A percentile compares a stretch with the other conserved stretches of the same genome.
phyloP scores from a whole-genome alignment of 192 early-diverging fungal genomes.

The Rhizophlyctis rosea region DNA sequence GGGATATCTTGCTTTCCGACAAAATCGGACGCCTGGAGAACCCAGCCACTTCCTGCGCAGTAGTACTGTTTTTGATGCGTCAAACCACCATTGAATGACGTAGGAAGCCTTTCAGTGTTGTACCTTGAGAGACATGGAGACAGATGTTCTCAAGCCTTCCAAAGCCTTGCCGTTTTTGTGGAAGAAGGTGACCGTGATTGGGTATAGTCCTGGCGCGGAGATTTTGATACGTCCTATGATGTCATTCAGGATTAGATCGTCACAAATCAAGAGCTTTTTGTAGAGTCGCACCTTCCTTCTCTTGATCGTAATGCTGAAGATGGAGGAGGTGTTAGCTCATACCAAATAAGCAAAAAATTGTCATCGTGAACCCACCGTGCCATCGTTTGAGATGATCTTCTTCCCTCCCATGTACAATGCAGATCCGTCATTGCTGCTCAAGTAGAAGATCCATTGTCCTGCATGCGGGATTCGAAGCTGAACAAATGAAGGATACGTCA shows the following conservation, averaged over 20 bases:
- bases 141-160: slow-evolving; percentile 11
- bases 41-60: slow-evolving; percentile 2
- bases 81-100: no score
- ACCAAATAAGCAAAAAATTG: background rate
- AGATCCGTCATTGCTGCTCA: slow-evolving; percentile 20
- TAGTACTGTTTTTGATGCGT: slow-evolving; percentile 3
- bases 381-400: slow-evolving; percentile 26
- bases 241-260: background rate
- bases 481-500: background rate
- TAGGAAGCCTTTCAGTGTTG: background rate
- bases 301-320: slow-evolving; percentile 15
- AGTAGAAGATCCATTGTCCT: slow-evolving; percentile 28
- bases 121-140: background rate
- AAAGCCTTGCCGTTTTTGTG: slow-evolving; percentile 24
- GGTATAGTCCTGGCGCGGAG: slow-evolving; percentile 17
- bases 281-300: slow-evolving; percentile 19
- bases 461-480: slow-evolving; percentile 23
- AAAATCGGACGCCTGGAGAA: background rate
- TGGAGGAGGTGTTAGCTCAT: background rate
- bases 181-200: slow-evolving; percentile 19
- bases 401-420: slow-evolving; percentile 20
- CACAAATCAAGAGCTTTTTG: background rate
- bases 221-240: slow-evolving; percentile 15
- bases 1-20: background rate
- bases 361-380: slow-evolving; percentile 10